Percentiles rank a stretch among this genome's conserved stretches.
Conservation (phyloP, 2,329 filamentous ascomycete genomes). For the Pseudogymnoascus sp. region DNA sequence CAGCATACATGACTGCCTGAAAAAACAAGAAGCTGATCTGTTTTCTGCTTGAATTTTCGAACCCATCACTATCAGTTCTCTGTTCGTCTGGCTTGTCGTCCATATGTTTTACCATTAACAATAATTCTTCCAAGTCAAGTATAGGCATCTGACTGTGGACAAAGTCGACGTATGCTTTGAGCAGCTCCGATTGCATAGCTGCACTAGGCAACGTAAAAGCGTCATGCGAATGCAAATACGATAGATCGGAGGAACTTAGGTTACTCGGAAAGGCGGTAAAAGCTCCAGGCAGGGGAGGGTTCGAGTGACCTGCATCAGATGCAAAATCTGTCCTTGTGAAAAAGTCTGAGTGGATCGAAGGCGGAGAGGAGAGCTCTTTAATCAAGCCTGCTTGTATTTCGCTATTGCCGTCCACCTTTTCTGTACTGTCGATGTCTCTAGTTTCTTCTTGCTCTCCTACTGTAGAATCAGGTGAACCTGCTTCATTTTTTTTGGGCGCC, state of each 20-base stretch:
- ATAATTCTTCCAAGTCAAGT: conserved; percentile 18
- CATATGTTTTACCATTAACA: conserved; percentile 14
- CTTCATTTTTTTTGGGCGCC: background rate
- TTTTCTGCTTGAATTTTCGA: background rate
- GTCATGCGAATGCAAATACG: conserved; percentile 15
- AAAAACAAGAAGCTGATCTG: conserved; percentile 19
- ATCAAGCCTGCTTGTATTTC: background rate
- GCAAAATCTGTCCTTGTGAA: background rate
- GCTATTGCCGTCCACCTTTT: background rate
- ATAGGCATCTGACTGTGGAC: conserved; percentile 19
- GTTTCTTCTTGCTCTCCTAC: background rate
- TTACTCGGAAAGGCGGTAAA: conserved; percentile 14
- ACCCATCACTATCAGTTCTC: background rate
- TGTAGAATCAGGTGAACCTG: background rate
- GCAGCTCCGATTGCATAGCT: conserved; percentile 15
- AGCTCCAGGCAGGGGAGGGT: background rate
- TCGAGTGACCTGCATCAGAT: background rate
- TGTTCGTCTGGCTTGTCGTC: conserved; percentile 1
- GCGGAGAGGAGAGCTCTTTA: background rate
- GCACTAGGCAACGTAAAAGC: conserved; percentile 18
- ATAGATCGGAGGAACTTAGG: conserved; percentile 12
- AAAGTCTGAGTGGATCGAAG: background rate
- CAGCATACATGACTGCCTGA: conserved; percentile 22
- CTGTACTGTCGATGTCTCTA: background rate
- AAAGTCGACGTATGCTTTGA: conserved; percentile 18